Percentiles rank a stretch among this genome's conserved stretches.
Evolutionary conservation across 345 rosid genomes (phyloP).

Genomic region (Citrus medica): DNA sequence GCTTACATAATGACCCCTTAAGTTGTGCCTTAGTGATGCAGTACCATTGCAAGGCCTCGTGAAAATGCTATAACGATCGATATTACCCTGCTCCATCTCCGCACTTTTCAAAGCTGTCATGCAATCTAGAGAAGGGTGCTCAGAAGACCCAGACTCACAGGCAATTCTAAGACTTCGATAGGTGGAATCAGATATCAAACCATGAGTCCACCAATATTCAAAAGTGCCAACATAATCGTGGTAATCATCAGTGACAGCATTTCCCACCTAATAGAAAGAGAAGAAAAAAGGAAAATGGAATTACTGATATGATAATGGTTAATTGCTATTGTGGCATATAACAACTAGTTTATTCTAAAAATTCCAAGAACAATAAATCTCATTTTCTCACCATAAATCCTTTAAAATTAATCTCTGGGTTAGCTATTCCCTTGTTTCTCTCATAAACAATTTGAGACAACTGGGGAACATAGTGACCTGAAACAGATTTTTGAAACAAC

Average conservation of each 20-base stretch:
- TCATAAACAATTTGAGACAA: slow-evolving; percentile 71
- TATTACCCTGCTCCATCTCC: slow-evolving; percentile 63
- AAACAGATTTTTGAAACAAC: slow-evolving; percentile 7
- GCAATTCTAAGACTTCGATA: slow-evolving; percentile 47
- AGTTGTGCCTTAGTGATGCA: slow-evolving; percentile 48
- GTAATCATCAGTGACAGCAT: slow-evolving; percentile 92
- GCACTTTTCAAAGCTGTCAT: slow-evolving; percentile 52
- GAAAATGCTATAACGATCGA: slow-evolving; percentile 88
- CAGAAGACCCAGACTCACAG: slow-evolving; percentile 57
- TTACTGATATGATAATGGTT: background rate
- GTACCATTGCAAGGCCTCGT: slow-evolving; percentile 65
- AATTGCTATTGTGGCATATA: background rate
- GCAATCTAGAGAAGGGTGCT: slow-evolving; percentile 74
- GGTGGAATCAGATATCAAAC: slow-evolving; percentile 87
- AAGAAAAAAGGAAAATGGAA: background rate
- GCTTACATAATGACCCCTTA: slow-evolving; percentile 77
- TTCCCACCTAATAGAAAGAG: slow-evolving; percentile 59
- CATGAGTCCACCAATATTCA: slow-evolving; percentile 98
- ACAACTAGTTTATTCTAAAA: background rate
- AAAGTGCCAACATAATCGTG: slow-evolving; percentile 81
- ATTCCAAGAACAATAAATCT: background rate
- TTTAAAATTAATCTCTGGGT: slow-evolving; percentile 78
- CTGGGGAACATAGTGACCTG: slow-evolving; percentile 99
- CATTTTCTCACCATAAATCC: slow-evolving; percentile 75
- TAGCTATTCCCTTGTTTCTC: slow-evolving; percentile 57